Base-by-base conservation (phyloP, 768 basidiomycete species). In the Pisolithus sp. region DNA sequence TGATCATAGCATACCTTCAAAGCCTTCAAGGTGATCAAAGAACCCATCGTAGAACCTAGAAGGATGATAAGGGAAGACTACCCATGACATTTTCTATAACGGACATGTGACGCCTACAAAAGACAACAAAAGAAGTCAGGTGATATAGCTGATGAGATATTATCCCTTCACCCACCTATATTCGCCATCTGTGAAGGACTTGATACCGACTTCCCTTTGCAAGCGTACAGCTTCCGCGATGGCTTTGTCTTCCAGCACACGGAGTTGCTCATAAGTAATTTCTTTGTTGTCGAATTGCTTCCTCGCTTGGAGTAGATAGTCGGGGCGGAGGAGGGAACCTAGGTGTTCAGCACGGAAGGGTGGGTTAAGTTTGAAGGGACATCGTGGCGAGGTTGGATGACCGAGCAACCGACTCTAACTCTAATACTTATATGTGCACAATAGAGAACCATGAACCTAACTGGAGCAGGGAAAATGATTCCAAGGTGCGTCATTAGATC, bases 261-360 rank as follows among this genome's bases (percentile, higher is more conserved):
- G 53, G 0, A 76, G 64, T 52, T 76, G 68, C 47, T 68, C 71
- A 3, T 46, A 49, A 0, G 66, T 65, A 49, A 66, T 55, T 51
- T 68, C 65, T 41, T 67, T 66, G 21, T 53, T 60, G 34, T 75
- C 73, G 47, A 70, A 68, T 36, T 64, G 59, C 31, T 45, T 64
- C 26, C 73, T 66, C 50, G 68, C 71, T 44, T 70, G 57, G 20
- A 76, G 71, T 12, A 76, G 69, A 49, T 64, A 57, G 5, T 56
- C 52, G 18, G 75, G 75, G 8, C 75, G 70, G 50, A 74, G 73
- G 36, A 76, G 61, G 7, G 73, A 76, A 34, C 75, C 75, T 8
- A 75, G 53, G 55, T 76, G 75, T 48, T 76, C 75, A 15, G 75
- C 73, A 23, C 73, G 69, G 63, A 74, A 74, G 24, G 75, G 75